phyloP scores from a whole-genome alignment of 371 early-diverging fungal species.

The Coemansia sp. region DNA sequence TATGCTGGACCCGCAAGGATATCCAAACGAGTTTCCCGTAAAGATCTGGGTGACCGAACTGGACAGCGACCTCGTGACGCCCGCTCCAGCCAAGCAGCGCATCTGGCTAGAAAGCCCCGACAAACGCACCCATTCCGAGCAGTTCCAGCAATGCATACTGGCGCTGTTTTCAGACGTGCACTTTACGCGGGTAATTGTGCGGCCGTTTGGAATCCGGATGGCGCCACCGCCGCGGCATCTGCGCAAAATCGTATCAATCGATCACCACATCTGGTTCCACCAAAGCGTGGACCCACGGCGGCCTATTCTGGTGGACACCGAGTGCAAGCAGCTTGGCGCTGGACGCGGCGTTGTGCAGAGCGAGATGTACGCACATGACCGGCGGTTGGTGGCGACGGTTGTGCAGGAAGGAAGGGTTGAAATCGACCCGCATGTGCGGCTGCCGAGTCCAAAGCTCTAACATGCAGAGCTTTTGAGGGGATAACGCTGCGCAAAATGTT shows the following conservation, averaged over 20 bases:
- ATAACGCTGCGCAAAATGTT: no score
- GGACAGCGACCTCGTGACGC: constrained; percentile 15
- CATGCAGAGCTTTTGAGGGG: no score
- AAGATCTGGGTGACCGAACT: constrained; percentile 26
- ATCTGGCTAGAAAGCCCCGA: constrained; percentile 26
- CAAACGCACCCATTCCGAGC: not conserved
- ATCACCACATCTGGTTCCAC: constrained; percentile 38
- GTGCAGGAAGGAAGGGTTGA: constrained; percentile 28
- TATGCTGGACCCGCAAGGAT: constrained; percentile 29
- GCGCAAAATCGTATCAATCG: constrained; percentile 24
- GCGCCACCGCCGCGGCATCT: constrained; percentile 21
- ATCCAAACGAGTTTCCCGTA: constrained; percentile 19
- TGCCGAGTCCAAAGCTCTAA: constrained; percentile 25
- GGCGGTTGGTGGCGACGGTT: constrained; percentile 13
- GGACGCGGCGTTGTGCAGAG: constrained; percentile 26
- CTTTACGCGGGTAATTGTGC: constrained; percentile 28
- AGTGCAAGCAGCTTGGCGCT: constrained; percentile 14
- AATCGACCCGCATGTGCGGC: constrained; percentile 1
- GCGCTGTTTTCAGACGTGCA: constrained; percentile 31
- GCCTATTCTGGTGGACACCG: constrained; percentile 12
- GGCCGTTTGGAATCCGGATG: constrained; percentile 23
- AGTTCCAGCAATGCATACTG: constrained; percentile 17
- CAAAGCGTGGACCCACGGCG: constrained; percentile 5
- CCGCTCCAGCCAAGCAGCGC: constrained; percentile 16
- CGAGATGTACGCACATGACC: constrained; percentile 17